Conservation (phyloP, 2,329 filamentous ascomycete genomes). For the Fusarium brachygibbosum region DNA sequence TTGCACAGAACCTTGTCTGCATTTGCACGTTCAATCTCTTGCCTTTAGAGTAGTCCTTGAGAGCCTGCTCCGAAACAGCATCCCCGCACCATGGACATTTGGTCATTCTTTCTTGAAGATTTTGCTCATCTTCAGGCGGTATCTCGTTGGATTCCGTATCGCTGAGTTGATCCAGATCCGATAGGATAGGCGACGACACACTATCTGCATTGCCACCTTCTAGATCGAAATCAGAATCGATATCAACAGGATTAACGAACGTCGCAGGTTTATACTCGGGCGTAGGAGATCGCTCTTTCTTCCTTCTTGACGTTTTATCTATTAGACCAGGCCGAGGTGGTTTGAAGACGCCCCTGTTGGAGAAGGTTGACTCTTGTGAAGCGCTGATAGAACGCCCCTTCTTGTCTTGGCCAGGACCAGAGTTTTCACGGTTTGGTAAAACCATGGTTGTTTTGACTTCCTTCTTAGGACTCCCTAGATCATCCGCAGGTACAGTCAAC, state of each 20-base stretch:
- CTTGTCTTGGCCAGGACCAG: conserved; percentile 29
- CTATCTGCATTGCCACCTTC: not conserved
- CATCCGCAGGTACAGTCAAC: conserved; percentile 18
- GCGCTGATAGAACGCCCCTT: conserved; percentile 6
- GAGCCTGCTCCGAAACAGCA: conserved; percentile 66
- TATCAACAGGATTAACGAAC: conserved; percentile 22
- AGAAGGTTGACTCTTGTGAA: conserved; percentile 25
- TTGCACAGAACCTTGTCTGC: conserved; percentile 73
- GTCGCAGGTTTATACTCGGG: conserved; percentile 18
- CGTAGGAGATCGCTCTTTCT: not conserved
- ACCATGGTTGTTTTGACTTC: conserved; percentile 5
- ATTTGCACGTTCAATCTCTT: conserved; percentile 67
- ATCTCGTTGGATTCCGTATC: conserved; percentile 16
- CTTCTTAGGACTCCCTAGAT: conserved; percentile 33
- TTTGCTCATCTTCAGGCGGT: conserved; percentile 17
- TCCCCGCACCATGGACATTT: conserved; percentile 77
- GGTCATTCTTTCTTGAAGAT: conserved; percentile 38
- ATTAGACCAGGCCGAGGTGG: not conserved
- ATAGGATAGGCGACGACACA: conserved; percentile 29
- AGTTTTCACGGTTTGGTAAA: conserved; percentile 15
- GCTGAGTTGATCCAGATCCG: conserved; percentile 34
- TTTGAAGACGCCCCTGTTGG: not conserved
- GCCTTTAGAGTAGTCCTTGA: conserved; percentile 66
- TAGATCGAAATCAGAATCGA: conserved; percentile 14
- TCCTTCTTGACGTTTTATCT: not conserved